Evolutionary conservation across 2,329 filamentous ascomycete species (phyloP).

Genomic region (Verticillium albo-atrum): DNA sequence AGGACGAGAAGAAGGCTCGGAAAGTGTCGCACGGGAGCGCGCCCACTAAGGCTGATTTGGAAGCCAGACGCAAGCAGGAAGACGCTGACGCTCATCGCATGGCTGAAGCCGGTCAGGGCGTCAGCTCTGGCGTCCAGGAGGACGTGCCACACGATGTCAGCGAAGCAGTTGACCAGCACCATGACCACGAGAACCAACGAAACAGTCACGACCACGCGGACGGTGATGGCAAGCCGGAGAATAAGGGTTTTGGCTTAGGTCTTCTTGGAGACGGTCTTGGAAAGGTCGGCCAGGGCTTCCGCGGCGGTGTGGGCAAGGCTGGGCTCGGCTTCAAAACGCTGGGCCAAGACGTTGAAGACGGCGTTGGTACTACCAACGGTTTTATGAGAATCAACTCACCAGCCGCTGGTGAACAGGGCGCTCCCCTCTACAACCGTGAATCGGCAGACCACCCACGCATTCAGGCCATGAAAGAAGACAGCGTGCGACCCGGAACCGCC

Average conservation of each 20-base stretch:
- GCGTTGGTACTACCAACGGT: slow-evolving; percentile 51
- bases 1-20: slow-evolving; percentile 62
- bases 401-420: not conserved
- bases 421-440: not conserved
- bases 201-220: not conserved
- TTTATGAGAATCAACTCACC: slow-evolving; percentile 34
- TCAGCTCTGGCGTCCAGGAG: slow-evolving; percentile 48
- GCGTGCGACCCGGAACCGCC: slow-evolving; percentile 11
- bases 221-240: not conserved
- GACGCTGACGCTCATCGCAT: slow-evolving; percentile 46
- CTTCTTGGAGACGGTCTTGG: slow-evolving; percentile 45
- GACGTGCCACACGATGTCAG: slow-evolving; percentile 48
- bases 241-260: slow-evolving; percentile 10
- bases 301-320: slow-evolving; percentile 34
- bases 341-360: slow-evolving; percentile 44
- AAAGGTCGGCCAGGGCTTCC: slow-evolving; percentile 26
- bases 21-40: slow-evolving; percentile 44
- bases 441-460: slow-evolving; percentile 17
- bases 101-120: slow-evolving; percentile 44
- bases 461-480: slow-evolving; percentile 26
- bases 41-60: slow-evolving; percentile 46
- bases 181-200: slow-evolving; percentile 18
- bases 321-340: slow-evolving; percentile 43
- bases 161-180: slow-evolving; percentile 32
- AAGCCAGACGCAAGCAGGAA: slow-evolving; percentile 39